phyloP scores from a whole-genome alignment of 2,329 filamentous ascomycete species.

The Phyllosticta paracitricarpa region DNA sequence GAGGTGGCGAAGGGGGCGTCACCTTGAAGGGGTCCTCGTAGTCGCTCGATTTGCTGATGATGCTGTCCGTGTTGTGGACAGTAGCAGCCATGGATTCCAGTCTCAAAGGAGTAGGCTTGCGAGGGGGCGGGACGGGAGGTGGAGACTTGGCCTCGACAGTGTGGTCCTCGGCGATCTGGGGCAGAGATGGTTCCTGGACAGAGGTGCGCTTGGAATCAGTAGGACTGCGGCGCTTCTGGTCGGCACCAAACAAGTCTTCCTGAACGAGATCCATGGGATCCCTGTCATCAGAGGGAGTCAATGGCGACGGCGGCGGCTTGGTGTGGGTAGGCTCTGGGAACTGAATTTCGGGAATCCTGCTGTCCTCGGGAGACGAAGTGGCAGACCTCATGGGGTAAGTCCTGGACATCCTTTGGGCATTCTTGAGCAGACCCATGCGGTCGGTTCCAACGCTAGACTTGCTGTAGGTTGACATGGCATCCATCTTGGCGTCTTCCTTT shows the following conservation, averaged over 20 bases:
- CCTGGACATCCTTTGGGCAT: constrained; percentile 48
- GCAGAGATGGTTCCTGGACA: constrained; percentile 20
- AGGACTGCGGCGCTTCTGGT: constrained; percentile 20
- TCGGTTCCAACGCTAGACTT: constrained; percentile 38
- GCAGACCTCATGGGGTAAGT: constrained; percentile 22
- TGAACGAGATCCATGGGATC: constrained; percentile 1
- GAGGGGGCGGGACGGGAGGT: not conserved
- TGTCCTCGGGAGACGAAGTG: constrained; percentile 19
- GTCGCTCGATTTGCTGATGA: constrained; percentile 42
- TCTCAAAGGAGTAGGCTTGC: constrained; percentile 12
- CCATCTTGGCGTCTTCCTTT: constrained; percentile 29
- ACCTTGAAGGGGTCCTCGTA: constrained; percentile 46
- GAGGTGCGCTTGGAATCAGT: constrained; percentile 28
- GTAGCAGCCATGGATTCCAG: constrained; percentile 28
- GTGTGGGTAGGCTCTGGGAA: constrained; percentile 22
- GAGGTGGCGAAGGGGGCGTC: constrained; percentile 28
- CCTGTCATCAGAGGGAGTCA: not conserved
- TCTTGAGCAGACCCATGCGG: constrained; percentile 43
- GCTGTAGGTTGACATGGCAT: constrained; percentile 40
- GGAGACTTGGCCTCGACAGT: not conserved
- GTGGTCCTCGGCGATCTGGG: constrained; percentile 16
- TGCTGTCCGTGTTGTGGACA: constrained; percentile 26
- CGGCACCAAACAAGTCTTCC: constrained; percentile 12
- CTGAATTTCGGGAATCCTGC: constrained; percentile 23
- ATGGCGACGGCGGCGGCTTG: constrained; percentile 6